Evolutionary conservation across 192 early-diverging fungal genomes (phyloP).

Genomic region (Coemansia sp.): DNA sequence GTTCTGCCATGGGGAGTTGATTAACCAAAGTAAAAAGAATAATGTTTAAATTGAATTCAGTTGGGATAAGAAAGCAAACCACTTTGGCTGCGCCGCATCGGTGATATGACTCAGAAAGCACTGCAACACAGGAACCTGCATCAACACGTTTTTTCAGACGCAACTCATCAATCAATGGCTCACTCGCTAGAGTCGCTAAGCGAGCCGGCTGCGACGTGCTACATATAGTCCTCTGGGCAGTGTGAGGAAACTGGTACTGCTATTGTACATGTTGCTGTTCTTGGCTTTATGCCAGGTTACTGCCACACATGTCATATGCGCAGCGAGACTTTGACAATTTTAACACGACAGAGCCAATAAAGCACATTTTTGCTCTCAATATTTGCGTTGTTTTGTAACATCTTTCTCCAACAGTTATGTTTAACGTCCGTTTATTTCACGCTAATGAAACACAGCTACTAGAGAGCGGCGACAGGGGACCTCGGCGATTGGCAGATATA

Average conservation of each 20-base stretch:
- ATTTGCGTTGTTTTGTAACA: not conserved
- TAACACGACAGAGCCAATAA: not conserved
- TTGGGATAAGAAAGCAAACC: not conserved
- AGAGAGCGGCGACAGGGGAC: not conserved
- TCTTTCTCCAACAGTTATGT: constrained; percentile 11
- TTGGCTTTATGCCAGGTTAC: constrained; percentile 3
- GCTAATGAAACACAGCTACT: constrained; percentile 17
- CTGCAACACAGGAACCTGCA: not conserved
- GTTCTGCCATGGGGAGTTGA: constrained; percentile 24
- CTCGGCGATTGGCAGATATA: constrained; percentile 21
- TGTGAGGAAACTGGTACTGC: not conserved
- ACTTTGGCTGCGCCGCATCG: not conserved
- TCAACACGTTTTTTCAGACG: not conserved
- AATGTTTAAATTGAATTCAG: not conserved
- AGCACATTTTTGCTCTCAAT: not conserved
- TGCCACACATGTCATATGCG: not conserved
- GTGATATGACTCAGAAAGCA: not conserved
- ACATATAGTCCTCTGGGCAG: not conserved
- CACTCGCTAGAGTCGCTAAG: too few relatives aligned
- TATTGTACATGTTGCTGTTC: not conserved
- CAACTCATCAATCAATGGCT: too few relatives aligned
- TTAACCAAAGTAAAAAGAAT: constrained; percentile 4
- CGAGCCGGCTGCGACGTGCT: not conserved
- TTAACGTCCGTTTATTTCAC: constrained; percentile 36
- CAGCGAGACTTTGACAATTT: not conserved